Conservation (phyloP, 164 flowering plant genomes). For the Saururus chinensis region DNA sequence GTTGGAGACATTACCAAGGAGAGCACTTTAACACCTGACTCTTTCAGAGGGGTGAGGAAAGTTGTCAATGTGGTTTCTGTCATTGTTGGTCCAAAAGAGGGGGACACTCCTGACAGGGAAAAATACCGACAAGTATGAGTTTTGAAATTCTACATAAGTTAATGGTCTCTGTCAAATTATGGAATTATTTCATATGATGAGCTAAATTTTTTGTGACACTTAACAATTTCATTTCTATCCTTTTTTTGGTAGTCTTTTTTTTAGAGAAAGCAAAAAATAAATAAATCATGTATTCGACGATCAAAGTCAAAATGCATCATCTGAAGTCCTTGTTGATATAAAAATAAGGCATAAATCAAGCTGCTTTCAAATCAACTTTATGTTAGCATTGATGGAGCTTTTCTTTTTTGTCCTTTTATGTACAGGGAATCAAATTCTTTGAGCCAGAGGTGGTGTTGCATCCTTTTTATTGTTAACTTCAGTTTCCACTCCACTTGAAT, state of each 20-base stretch:
- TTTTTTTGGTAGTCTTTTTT: no score
- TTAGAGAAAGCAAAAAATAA: no score
- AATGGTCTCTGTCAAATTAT: no score
- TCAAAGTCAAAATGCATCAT: no score
- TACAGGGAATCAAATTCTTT: constrained; percentile 97
- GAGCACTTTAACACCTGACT: constrained; percentile 55
- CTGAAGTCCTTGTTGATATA: no score
- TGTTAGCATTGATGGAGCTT: background rate
- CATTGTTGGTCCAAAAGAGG: constrained; percentile 97
- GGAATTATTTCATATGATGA: background rate
- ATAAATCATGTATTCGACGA: no score
- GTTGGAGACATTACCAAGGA: constrained; percentile 88
- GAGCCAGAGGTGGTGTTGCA: constrained; percentile 78
- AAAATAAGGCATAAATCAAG: no score
- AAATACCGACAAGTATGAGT: constrained; percentile 86
- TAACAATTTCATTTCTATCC: no score
- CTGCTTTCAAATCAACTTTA: background rate
- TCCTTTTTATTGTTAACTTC: constrained; percentile 4
- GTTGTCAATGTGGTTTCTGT: constrained; percentile 89
- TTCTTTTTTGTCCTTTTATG: constrained; percentile 5
- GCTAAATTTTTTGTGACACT: background rate
- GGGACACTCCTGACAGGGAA: constrained; percentile 92
- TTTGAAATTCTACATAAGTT: no score
- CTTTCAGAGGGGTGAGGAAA: constrained; percentile 82
- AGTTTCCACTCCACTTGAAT: background rate